Evolutionary conservation across 176 grass and related monocot species (phyloP), one percentile per base, ranked within the genome.

Genomic region (Carex myosuroides): DNA sequence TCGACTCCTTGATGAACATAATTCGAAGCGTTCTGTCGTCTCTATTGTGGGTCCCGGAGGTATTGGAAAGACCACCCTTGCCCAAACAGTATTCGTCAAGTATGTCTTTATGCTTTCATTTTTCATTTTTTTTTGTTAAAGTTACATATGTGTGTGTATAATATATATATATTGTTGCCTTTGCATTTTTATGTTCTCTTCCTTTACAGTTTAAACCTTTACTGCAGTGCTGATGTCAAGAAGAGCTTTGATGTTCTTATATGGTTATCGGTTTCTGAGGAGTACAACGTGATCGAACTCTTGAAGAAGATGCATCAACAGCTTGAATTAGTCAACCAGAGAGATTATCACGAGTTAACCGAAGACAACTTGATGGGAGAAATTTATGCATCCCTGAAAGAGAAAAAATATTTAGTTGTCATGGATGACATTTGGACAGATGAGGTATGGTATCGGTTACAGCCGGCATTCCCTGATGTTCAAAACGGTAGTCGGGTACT

Each of bases 361-460:
- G 42, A 54, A 48, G 56, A 54, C 33, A 26, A 78, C 3, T 44
- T 81, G 29, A 6, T 75, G 13, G 18, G 1, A 0, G 66, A 83
- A 63, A 26, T 87, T 62, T 14, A 52, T 37, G 2, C 26, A 16
- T 64, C 7, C 18, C 65, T 87, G 39, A 73, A 66, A 52, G 32
- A 74, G 20, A 73, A 60, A 22, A 87, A 56, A 64, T 87, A 83
- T 53, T n/a, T 87, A 50, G 60, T 87, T 20, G 67, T 87, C 60
- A n/a, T 87, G 79, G 80, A 87, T 64, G 86, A 87, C 48, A 46
- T 83, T 63, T 87, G 86, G 86, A 22, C 37, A 8, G 61, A 53
- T 39, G 3, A 26, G 55, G 75, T 75, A 10, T 83, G 53, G 79
- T 1, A 73, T 8, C 22, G 17, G 65, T 41, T 75, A 22, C 7